Evolutionary conservation across 805 yeast species (phyloP).

Genomic region (Kazachstania bromeliacearum): DNA sequence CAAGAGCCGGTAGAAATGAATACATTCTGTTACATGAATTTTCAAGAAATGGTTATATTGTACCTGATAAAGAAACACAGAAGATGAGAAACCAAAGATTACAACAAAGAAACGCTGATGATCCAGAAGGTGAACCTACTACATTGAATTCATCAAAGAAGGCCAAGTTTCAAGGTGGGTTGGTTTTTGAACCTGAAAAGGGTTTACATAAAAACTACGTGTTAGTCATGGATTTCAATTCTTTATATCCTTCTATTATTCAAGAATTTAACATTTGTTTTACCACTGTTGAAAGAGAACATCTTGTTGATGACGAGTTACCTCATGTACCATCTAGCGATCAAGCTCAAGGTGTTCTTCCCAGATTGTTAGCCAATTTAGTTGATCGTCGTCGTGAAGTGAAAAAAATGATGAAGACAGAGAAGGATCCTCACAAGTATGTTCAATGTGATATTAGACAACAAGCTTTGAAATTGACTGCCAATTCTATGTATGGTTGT

Average conservation of each 20-base stretch:
- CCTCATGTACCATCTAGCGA: conserved; percentile 60
- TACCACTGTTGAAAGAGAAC: conserved; percentile 77
- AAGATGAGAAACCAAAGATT: conserved; percentile 31
- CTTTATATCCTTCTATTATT: conserved; percentile 91
- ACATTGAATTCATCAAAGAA: conserved; percentile 46
- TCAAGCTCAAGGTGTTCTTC: conserved; percentile 69
- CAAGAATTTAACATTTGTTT: conserved; percentile 96
- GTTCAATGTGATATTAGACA: conserved; percentile 92
- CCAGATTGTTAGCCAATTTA: conserved; percentile 68
- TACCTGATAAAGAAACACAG: conserved; percentile 70
- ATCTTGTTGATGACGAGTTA: conserved; percentile 46
- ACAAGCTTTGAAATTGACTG: conserved; percentile 91
- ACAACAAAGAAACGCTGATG: conserved; percentile 23
- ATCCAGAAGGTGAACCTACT: conserved; percentile 30
- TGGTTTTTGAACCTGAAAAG: conserved; percentile 93
- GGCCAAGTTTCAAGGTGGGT: conserved; percentile 82
- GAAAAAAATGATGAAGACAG: conserved; percentile 71
- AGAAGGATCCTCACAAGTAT: conserved; percentile 52
- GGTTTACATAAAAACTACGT: conserved; percentile 85
- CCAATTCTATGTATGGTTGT: conserved; percentile 99
- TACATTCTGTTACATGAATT: conserved; percentile 89
- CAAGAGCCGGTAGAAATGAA: conserved; percentile 93
- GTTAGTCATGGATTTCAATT: conserved; percentile 95
- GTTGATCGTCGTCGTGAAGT: conserved; percentile 92
- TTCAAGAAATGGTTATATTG: conserved; percentile 63